Evolutionary conservation across 768 basidiomycete species (phyloP).

Genomic region (Mycena rebaudengoi): DNA sequence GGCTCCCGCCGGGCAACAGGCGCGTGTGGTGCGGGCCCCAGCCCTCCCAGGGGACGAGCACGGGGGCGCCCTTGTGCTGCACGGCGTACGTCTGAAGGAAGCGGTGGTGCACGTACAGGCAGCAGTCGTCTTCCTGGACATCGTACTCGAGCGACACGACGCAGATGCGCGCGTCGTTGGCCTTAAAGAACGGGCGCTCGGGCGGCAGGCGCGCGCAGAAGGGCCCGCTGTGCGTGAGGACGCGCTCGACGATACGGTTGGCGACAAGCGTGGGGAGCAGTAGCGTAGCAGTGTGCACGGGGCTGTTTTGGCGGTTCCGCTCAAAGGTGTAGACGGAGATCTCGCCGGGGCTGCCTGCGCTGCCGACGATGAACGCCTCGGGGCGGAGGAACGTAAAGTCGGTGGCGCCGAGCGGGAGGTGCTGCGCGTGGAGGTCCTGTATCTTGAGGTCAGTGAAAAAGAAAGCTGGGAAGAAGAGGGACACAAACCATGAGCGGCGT

Average conservation of each 20-base stretch:
- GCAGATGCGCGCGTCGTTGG: slow-evolving; percentile 7
- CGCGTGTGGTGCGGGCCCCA: slow-evolving; percentile 24
- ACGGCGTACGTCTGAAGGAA: slow-evolving; percentile 6
- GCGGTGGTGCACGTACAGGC: slow-evolving; percentile 15
- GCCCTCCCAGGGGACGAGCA: slow-evolving; percentile 14
- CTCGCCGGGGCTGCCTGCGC: slow-evolving; percentile 39
- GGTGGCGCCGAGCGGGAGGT: slow-evolving; percentile 38
- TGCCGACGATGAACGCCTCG: slow-evolving; percentile 54
- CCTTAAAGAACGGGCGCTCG: slow-evolving; percentile 2
- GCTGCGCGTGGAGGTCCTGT: slow-evolving; percentile 40
- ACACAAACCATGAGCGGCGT: slow-evolving; percentile 51
- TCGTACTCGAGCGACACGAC: slow-evolving; percentile 17
- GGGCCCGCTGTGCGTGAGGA: slow-evolving; percentile 16
- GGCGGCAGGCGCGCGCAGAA: slow-evolving; percentile 3
- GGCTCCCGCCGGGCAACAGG: not conserved
- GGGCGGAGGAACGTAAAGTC: slow-evolving; percentile 59
- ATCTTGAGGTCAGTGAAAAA: not conserved
- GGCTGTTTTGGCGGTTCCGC: not conserved
- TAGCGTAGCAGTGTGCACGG: not conserved
- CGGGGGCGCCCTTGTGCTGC: not conserved
- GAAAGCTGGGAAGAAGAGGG: not conserved
- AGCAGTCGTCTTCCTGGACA: not conserved
- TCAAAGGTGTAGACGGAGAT: slow-evolving; percentile 55
- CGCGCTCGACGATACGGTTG: not conserved
- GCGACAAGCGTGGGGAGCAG: not conserved